Conservation (phyloP, 495 filamentous ascomycete species). For the Hypoxylon cercidicola region DNA sequence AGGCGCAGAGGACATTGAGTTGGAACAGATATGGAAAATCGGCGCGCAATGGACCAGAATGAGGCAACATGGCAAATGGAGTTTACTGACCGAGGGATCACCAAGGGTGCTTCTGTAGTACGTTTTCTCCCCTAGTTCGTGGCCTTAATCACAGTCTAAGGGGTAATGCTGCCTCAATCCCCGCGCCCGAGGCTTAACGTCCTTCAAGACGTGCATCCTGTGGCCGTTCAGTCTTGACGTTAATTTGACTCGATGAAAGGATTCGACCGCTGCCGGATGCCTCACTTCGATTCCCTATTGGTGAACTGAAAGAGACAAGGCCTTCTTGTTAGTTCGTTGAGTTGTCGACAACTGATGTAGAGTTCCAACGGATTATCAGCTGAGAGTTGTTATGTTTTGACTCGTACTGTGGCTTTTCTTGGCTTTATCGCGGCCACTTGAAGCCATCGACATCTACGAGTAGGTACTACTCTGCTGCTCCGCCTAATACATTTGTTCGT, state of each 20-base stretch:
- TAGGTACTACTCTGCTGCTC: neutral
- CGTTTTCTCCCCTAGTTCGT: neutral
- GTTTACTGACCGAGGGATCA: neutral
- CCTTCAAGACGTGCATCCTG: neutral
- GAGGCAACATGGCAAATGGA: neutral
- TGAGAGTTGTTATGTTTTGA: neutral
- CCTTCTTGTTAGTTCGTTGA: neutral
- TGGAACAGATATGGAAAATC: neutral
- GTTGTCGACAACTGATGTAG: neutral
- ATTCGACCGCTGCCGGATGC: neutral
- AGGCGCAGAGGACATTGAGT: neutral
- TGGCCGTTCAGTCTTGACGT: neutral
- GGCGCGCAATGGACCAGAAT: neutral
- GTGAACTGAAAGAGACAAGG: neutral
- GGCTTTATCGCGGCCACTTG: neutral
- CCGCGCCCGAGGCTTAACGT: neutral
- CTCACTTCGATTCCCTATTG: neutral
- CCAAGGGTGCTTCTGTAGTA: neutral
- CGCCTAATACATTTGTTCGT: conserved; percentile 4
- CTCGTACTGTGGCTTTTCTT: neutral
- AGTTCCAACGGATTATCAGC: neutral
- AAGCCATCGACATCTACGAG: conserved; percentile 1
- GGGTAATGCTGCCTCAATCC: neutral
- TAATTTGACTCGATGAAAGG: neutral
- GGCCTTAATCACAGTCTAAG: neutral